Conservation (phyloP, 2,329 filamentous ascomycete species). For the Tolypocladium tropicale region DNA sequence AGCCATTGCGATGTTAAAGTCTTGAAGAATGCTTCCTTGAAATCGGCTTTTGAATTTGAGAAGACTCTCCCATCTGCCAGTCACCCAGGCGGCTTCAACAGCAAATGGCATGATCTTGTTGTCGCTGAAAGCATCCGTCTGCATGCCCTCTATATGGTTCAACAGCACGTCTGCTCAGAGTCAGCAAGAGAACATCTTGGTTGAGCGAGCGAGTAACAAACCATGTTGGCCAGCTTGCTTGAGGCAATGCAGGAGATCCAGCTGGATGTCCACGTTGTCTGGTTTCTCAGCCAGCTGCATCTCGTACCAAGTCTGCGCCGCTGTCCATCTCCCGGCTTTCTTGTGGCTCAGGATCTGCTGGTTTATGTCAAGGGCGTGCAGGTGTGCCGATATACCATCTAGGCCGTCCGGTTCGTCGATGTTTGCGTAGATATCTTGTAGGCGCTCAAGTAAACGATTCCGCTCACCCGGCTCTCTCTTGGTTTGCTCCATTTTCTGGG, state of each 20-base stretch:
- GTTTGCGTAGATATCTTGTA: conserved; percentile 92
- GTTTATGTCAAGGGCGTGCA: conserved; percentile 80
- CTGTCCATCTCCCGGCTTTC: conserved; percentile 87
- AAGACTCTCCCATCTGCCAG: conserved; percentile 68
- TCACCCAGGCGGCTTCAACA: conserved; percentile 86
- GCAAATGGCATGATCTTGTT: conserved; percentile 70
- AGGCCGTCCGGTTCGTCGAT: conserved; percentile 97
- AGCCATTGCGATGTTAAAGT: conserved; percentile 80
- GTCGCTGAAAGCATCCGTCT: conserved; percentile 37
- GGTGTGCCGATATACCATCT: conserved; percentile 82
- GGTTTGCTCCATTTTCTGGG: conserved; percentile 39
- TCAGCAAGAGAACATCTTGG: conserved; percentile 6
- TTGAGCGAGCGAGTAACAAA: conserved; percentile 26
- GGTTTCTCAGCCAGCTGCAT: conserved; percentile 75
- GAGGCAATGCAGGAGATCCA: conserved; percentile 76
- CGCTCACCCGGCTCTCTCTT: conserved; percentile 38
- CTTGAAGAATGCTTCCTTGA: conserved; percentile 34
- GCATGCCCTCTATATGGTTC: conserved; percentile 75
- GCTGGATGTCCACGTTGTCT: conserved; percentile 64
- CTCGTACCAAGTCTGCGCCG: conserved; percentile 97
- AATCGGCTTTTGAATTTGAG: conserved; percentile 52
- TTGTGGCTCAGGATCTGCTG: conserved; percentile 89
- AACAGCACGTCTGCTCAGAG: conserved; percentile 60
- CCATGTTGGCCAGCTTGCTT: conserved; percentile 94
- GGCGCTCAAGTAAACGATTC: conserved; percentile 60